Base-by-base conservation (phyloP, 1,284 basidiomycete species). In the Ceratobasidium theobromae region DNA sequence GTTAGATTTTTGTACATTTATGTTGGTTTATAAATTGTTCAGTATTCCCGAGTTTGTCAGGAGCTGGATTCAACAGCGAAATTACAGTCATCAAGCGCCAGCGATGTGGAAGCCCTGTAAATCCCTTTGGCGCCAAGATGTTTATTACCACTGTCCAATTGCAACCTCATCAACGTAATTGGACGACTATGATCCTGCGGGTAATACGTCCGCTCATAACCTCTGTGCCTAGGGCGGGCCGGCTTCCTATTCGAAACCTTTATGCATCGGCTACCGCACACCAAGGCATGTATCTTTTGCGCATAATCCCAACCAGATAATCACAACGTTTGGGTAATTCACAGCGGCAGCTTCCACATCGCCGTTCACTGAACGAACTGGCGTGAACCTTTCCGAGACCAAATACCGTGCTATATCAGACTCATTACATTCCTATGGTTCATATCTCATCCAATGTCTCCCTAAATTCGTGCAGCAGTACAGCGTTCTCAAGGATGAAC, bases 381-480 rank as follows among this genome's bases (percentile, higher is more conserved):
- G 93, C 12, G 85, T 91, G 52, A 95, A 97, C 78, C 90, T 88
- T 8, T 83, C 91, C 23, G 77, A 88, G 38, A 82, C 84, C 57
- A 83, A 84, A 74, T 86, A 88, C 73, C 84, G 85, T 6, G 81
- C 85, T 72, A 82, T 88, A 52, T 86, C 89, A 25, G 85, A 89
- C 73, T 81, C 85, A 33, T 80, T 96, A 49, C 94, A 97, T 77
- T 86, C 86, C 52, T 97, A 93, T 74, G 94, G 93, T 72, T 91
- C 93, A 69, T 96, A 96, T 78, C 81, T 97, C 72, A 87, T 84
- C 60, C 91, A 95, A 75, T 93, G 89, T 73, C 85, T 98, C 25
- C 94, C 94, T 67, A 97, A 95, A 80, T 95, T 87, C 80, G 85
- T 98, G 74, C 95, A 98, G 78, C 95, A 98, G 78, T 97, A 95